phyloP scores from a whole-genome alignment of 768 basidiomycete species.

The Chiua virens region DNA sequence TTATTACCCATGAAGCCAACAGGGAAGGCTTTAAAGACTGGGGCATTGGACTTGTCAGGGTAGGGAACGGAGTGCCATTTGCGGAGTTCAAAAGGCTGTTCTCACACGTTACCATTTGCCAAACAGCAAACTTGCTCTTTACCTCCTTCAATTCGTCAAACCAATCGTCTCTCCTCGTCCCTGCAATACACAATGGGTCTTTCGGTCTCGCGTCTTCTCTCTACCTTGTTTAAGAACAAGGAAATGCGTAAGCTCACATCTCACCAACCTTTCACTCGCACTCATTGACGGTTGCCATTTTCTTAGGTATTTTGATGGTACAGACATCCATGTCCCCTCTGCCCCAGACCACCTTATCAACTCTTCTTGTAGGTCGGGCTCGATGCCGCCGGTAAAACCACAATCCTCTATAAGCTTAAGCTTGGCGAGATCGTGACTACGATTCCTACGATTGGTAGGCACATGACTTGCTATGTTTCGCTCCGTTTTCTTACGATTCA shows the following conservation, averaged over 20 bases:
- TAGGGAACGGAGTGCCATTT: slow-evolving; percentile 17
- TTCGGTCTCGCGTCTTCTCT: slow-evolving; percentile 70
- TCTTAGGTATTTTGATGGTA: slow-evolving; percentile 94
- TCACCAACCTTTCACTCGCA: slow-evolving; percentile 18
- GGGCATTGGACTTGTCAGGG: background rate
- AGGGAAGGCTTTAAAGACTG: background rate
- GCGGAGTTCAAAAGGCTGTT: slow-evolving; percentile 36
- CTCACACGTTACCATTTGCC: slow-evolving; percentile 28
- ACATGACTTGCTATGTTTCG: slow-evolving; percentile 7
- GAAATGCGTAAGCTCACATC: slow-evolving; percentile 87
- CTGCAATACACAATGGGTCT: slow-evolving; percentile 67
- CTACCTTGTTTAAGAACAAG: slow-evolving; percentile 93
- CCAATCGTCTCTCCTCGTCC: slow-evolving; percentile 29
- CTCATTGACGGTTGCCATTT: slow-evolving; percentile 24
- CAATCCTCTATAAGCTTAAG: slow-evolving; percentile 99
- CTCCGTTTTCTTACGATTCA: slow-evolving; percentile 14
- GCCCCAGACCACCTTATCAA: slow-evolving; percentile 12
- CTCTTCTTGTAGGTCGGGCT: slow-evolving; percentile 77
- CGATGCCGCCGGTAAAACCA: slow-evolving; percentile 98
- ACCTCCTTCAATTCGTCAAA: slow-evolving; percentile 29
- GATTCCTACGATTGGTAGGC: slow-evolving; percentile 97
- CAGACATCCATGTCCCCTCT: slow-evolving; percentile 23
- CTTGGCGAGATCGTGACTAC: slow-evolving; percentile 99
- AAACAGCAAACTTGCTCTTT: slow-evolving; percentile 36
- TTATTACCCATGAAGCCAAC: too few species aligned